Evolutionary conservation across 305 asterid genomes (phyloP), one percentile per base, ranked within the genome.

Genomic region (Ajuga reptans): DNA sequence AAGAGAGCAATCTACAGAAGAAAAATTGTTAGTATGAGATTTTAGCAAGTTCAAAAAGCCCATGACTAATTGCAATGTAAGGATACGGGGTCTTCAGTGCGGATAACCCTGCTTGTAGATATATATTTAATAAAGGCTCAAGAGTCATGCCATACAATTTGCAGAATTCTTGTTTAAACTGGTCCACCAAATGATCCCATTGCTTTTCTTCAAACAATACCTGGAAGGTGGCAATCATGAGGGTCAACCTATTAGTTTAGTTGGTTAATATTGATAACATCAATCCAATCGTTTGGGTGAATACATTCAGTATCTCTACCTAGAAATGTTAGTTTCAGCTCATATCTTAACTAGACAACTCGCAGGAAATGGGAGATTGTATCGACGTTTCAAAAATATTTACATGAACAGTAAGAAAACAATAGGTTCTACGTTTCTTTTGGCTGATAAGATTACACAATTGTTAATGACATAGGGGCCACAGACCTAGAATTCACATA

Each of bases 1-100:
- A 45, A 55, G n/a, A 43, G 41, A 43, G 29, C 21, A 37, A 11
- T 46, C 4, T 11, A 29, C 45, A 34, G 46, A 47, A 37, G 33
- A 11, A 52, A 41, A 17, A 7, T 54, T 59, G 55, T 21, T 21
- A n/a, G 7, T 3, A 15, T 14, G 61, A 63, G 9, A 61, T 18
- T 43, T 75, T 27, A 64, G 71, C 41, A 58, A 34, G 43, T 45
- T 58, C 52, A 67, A 10, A 11, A 61, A 33, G 62, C n/a, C 18
- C 21, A 71, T 49, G 49, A 50, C 18, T 4, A 49, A 78, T 7
- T 33, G 24, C 10, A 29, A 42, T 31, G 75, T 8, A 50, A 14
- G 98, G 99, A 94, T 91, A 94, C 97, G 97, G 97, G 61, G 99
- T 94, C 88, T 94, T 91, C 78, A 91, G 64, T 16, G 97, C 98